Percentiles rank a stretch among this genome's conserved stretches.
Conservation (phyloP, 257 asterid species). For the Cordia subcordata region DNA sequence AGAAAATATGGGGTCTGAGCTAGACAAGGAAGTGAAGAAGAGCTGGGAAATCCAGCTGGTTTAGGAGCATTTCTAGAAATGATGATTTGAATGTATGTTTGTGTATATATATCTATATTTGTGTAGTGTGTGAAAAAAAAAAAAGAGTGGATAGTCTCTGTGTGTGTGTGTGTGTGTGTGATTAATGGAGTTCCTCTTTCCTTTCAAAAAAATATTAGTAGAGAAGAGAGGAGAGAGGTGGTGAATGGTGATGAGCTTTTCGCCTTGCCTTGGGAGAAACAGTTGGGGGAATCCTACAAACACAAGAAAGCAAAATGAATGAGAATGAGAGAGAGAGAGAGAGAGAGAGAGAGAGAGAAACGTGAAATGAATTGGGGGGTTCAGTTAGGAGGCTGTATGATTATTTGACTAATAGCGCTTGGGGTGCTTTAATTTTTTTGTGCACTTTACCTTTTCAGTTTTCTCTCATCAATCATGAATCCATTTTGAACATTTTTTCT, state of each 20-base stretch:
- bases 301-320: not conserved
- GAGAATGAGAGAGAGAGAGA: not conserved
- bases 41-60: slow-evolving; percentile 19
- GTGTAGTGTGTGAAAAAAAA: not conserved
- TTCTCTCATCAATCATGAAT: no score
- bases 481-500: no score
- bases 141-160: not conserved
- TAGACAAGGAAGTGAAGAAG: slow-evolving; percentile 6
- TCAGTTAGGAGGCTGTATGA: no score
- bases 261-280: not conserved
- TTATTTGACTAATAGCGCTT: no score
- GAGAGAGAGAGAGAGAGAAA: not conserved
- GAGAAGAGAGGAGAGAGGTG: no score
- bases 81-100: not conserved
- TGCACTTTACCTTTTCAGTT: no score
- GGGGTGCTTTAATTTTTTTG: no score
- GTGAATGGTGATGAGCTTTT: no score
- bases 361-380: not conserved
- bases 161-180: not conserved
- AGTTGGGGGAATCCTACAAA: not conserved
- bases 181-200: not conserved
- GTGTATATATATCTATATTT: not conserved
- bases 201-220: no score
- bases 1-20: not conserved
- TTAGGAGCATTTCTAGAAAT: slow-evolving; percentile 20